Base-by-base conservation (phyloP, 2,329 filamentous ascomycete genomes). In the Ilyonectria mors-panacis region DNA sequence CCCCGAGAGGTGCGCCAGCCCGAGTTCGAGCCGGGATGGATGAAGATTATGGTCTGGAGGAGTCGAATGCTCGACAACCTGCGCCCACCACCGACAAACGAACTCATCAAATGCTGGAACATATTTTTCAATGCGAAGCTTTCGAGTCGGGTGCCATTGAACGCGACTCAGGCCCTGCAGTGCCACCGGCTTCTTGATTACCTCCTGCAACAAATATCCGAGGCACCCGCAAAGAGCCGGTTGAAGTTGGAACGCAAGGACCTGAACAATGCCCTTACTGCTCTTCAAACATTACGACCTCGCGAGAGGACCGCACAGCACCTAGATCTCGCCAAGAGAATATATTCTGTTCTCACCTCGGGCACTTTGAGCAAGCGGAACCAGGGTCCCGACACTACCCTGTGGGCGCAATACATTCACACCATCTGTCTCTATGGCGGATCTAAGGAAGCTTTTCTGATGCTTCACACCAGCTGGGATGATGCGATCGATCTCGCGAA, bases 21-120 rank as follows among this genome's bases (percentile, higher is more conserved):
- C 57, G 86, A 90, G 73, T 83, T 91, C 67, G 92, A 90, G 75
- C 92, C 89, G 0, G 94, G 94, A 59, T 88, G 94, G 75, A 89
- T 90, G 70, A 87, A 87, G 17, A 88, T 97, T 82, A 87, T 93
- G 74, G 87, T 93, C 65, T 87, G 94, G 78, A 84, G 88, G 59
- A 88, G 88, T 71, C 87, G 89, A 67, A 82, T 91, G 71, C 85
- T 87, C 58, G 87, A 93, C 63, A 86, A 88, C 58, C 84, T 90
- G 39, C 88, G 94, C 37, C 87, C 89, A 10, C 94, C 93, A 17
- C 80, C 88, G 0, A 82, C 85, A 3, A 78, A 85, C n/a, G 88
- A 93, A 37, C 83, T 97, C 2, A 80, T 89, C 0, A 83, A 87
- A 39, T 93, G 92, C 6, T 91, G 93, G 78, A 85, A 82, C 62